phyloP scores from a whole-genome alignment of 2,329 filamentous ascomycete species.

The Neophaeococcomyces aloes region DNA sequence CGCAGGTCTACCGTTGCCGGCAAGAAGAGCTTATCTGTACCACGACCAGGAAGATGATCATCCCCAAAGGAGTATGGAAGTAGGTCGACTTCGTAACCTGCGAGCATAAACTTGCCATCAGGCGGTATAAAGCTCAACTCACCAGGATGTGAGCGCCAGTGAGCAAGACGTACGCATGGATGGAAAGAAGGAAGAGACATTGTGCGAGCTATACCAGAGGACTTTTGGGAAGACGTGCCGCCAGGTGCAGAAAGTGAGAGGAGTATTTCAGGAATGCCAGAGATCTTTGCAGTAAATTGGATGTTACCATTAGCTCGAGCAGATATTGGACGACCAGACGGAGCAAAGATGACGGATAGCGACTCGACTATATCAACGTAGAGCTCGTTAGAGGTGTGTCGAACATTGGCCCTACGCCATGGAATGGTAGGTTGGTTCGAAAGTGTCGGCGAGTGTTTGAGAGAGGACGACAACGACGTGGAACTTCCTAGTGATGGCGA shows the following conservation, averaged over 20 bases:
- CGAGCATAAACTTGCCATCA: slow-evolving; percentile 85
- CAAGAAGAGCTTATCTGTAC: slow-evolving; percentile 53
- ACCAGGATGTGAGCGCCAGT: slow-evolving; percentile 79
- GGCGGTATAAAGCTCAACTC: slow-evolving; percentile 94
- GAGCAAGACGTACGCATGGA: slow-evolving; percentile 80
- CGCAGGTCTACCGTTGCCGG: slow-evolving; percentile 74
- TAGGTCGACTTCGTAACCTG: slow-evolving; percentile 87
- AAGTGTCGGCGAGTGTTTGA: slow-evolving; percentile 22
- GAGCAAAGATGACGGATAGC: slow-evolving; percentile 74
- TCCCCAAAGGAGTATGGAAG: slow-evolving; percentile 58
- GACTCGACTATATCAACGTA: slow-evolving; percentile 95
- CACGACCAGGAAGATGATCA: slow-evolving; percentile 36
- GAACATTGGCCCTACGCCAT: slow-evolving; percentile 83
- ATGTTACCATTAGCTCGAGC: slow-evolving; percentile 87
- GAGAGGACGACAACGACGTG: slow-evolving; percentile 32
- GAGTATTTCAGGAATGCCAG: slow-evolving; percentile 82
- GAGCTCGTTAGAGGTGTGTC: slow-evolving; percentile 92
- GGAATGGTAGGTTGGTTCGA: slow-evolving; percentile 52
- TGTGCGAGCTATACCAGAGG: slow-evolving; percentile 47
- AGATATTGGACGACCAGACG: slow-evolving; percentile 75
- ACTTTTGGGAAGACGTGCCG: slow-evolving; percentile 53
- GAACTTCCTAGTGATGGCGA: slow-evolving; percentile 32
- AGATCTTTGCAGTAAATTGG: slow-evolving; percentile 89
- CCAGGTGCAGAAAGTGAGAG: slow-evolving; percentile 70
- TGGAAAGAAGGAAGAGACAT: slow-evolving; percentile 91